Evolutionary conservation across 129 eudicot species (phyloP), one percentile per base, ranked within the genome.

Genomic region (Solidago caesia): DNA sequence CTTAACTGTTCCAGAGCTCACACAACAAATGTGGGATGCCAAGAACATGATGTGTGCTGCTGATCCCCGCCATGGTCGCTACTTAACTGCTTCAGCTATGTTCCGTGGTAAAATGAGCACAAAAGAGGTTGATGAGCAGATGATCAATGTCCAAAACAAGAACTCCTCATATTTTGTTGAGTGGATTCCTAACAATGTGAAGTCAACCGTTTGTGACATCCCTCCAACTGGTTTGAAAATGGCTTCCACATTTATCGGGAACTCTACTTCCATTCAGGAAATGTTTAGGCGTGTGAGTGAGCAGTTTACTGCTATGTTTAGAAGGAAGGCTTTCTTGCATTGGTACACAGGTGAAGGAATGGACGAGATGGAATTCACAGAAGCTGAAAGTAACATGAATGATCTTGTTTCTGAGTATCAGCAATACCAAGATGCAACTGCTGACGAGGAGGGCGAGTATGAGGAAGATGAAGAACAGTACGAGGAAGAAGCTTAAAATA

Each of bases 91-190:
- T 25, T 88, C 90, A 3, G 94, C 94, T 44, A 84, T 88, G 85
- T 88, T 88, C 79, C 88, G 94, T 48, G 94, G 94, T 56, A 88
- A 88, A 70, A 85, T 88, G 94, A 83, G 88, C 72, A 88, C 91
- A 2, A 87, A 87, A 59, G 91, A 87, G 66, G 91, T 87, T 27
- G 95, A 89, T 26, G 95, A 89, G 9, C 96, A 89, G 45, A 89
- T 89, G 96, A 89, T 89, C 80, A 86, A 87, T 62, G 96, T 89
- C 4, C 96, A 89, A 71, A 89, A 89, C 85, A 89, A 89, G 82
- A 89, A 89, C 78, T 89, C 96, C 2, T 89, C 96, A 0, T 89
- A 89, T 85, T 89, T 89, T 75, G 96, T 89, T 0, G 96, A 89
- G 71, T 89, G 96, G 92, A 89, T 89, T 2, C 96, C 96, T 7